These are phyloP conservation scores for Magnusiomyces ingens DNA, from an alignment of 1,139 yeast species.

Conservation along the genomic window DNA sequence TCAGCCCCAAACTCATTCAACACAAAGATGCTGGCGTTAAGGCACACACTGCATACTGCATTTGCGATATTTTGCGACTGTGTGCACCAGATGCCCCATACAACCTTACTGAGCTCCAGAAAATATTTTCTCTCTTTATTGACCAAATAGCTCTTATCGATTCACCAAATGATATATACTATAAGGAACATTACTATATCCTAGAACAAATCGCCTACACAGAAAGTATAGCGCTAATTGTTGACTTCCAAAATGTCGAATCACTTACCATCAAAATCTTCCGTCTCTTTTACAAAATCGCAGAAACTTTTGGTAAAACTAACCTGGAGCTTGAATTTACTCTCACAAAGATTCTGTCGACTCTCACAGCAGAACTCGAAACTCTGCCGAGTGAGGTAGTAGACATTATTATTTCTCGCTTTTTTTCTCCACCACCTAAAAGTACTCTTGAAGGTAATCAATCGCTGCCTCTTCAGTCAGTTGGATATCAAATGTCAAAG, in stretches of 20 bases:
- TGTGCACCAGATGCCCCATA: constrained; percentile 93
- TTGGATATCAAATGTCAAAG: constrained; percentile 62
- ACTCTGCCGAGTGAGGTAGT: constrained; percentile 58
- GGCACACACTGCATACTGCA: constrained; percentile 63
- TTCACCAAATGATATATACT: constrained; percentile 58
- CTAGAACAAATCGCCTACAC: constrained; percentile 70
- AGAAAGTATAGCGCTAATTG: constrained; percentile 66
- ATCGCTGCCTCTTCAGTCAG: constrained; percentile 34
- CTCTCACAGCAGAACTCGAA: constrained; percentile 70
- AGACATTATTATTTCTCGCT: constrained; percentile 52
- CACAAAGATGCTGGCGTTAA: constrained; percentile 67
- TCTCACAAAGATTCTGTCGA: constrained; percentile 63
- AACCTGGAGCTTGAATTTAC: constrained; percentile 41
- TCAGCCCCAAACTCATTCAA: constrained; percentile 50
- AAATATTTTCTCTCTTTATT: constrained; percentile 36
- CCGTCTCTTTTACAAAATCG: constrained; percentile 53
- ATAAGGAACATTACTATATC: constrained; percentile 58
- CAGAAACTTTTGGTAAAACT: constrained; percentile 25
- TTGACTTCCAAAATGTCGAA: constrained; percentile 65
- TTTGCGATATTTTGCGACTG: constrained; percentile 68
- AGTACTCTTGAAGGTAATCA: constrained; percentile 28
- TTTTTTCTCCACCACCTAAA: constrained; percentile 38
- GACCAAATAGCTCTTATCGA: constrained; percentile 53
- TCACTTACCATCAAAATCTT: constrained; percentile 51
- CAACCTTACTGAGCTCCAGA: constrained; percentile 51